Percentiles rank a stretch among this genome's conserved stretches.
Evolutionary conservation across 2,329 filamentous ascomycete species (phyloP).

Genomic region (Pseudomassariella vexata): DNA sequence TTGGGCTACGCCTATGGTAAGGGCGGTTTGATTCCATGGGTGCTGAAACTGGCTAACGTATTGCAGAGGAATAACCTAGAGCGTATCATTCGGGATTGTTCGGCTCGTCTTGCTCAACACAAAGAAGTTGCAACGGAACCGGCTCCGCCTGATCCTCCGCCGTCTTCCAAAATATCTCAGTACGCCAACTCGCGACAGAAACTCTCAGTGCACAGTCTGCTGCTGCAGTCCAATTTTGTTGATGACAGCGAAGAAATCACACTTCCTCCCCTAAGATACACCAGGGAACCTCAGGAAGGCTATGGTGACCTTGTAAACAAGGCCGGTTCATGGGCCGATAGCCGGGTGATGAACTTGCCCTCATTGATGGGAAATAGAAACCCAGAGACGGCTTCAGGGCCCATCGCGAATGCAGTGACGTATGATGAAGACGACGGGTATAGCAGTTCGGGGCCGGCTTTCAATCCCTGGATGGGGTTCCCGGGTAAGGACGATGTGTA

Average conservation of each 20-base stretch:
- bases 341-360: too few species aligned
- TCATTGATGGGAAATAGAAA: too few species aligned
- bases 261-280: too few species aligned
- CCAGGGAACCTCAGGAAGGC: too few species aligned
- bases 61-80: slow-evolving; percentile 20
- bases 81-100: slow-evolving; percentile 20
- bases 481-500: slow-evolving; percentile 5
- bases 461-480: slow-evolving; percentile 7
- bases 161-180: slow-evolving; percentile 18
- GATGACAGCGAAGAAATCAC: slow-evolving; percentile 30
- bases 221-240: slow-evolving; percentile 31
- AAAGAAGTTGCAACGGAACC: slow-evolving; percentile 16
- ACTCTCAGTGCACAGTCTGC: slow-evolving; percentile 32
- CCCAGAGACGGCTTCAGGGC: too few species aligned
- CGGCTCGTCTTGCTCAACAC: slow-evolving; percentile 17
- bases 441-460: too few species aligned
- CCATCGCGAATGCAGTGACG: too few species aligned
- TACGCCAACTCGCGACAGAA: slow-evolving; percentile 25
- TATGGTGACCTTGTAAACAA: too few species aligned
- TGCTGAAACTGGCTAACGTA: too few species aligned
- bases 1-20: slow-evolving; percentile 21
- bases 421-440: too few species aligned
- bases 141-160: slow-evolving; percentile 11
- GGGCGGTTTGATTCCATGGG: too few species aligned
- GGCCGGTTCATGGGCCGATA: too few species aligned